A percentile compares a stretch with the other conserved stretches of the same genome.
These are phyloP conservation scores for Xylaria sp. DNA, from an alignment of 2,329 filamentous ascomycete genomes.

Conservation along the genomic window DNA sequence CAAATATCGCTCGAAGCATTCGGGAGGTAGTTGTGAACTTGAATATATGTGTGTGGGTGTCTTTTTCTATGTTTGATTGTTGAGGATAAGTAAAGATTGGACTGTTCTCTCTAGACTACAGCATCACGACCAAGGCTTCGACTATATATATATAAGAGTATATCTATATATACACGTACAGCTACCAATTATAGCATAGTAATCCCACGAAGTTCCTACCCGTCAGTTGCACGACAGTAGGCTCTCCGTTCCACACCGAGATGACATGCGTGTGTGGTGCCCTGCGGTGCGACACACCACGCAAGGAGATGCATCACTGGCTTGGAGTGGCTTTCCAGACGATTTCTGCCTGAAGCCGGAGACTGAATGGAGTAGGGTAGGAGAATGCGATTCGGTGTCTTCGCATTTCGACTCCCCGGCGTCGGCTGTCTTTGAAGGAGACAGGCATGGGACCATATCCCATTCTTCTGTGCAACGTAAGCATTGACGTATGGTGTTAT, in stretches of 20 bases:
- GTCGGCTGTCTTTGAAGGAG: background rate
- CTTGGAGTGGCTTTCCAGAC: background rate
- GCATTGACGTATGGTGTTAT: slow-evolving; percentile 29
- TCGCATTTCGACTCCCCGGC: slow-evolving; percentile 11
- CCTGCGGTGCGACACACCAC: slow-evolving; percentile 26
- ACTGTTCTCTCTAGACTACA: background rate
- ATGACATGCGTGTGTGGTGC: slow-evolving; percentile 22
- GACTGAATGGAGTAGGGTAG: background rate
- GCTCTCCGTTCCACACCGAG: slow-evolving; percentile 19
- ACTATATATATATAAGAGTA: slow-evolving; percentile 3
- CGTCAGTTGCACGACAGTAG: slow-evolving; percentile 16
- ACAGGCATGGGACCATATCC: background rate
- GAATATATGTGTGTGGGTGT: background rate
- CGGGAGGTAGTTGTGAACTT: background rate
- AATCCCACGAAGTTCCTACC: background rate
- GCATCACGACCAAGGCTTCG: background rate
- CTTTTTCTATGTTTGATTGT: background rate
- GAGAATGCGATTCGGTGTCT: slow-evolving; percentile 24
- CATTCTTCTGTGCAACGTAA: slow-evolving; percentile 28
- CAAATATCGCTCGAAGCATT: slow-evolving; percentile 20
- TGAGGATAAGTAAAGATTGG: background rate
- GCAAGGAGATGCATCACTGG: background rate
- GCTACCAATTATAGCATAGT: slow-evolving; percentile 1
- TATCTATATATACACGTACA: background rate
- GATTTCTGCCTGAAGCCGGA: slow-evolving; percentile 16